Base-by-base conservation (phyloP, 495 filamentous ascomycete species). In the Lasiosphaeria ovina region DNA sequence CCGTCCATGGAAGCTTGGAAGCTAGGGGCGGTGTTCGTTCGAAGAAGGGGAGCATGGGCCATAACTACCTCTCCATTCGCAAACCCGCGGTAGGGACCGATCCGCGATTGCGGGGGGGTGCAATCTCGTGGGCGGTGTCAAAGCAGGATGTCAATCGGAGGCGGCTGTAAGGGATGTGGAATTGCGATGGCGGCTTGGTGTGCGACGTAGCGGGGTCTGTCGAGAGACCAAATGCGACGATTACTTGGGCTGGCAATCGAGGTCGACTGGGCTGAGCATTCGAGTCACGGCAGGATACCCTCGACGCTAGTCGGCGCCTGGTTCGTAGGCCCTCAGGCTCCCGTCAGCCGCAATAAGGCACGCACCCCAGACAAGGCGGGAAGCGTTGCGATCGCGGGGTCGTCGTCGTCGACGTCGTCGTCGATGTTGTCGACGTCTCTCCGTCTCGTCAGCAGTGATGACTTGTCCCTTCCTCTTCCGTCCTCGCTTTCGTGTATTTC, bases 11-110 rank as follows among this genome's bases (percentile, higher is more conserved):
- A 69, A 58, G 74, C 67, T 60, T 71, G 65, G 67, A 76, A 77
- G 58, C 75, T 72, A 57, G 78, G 78, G 67, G 73, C 74, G 62
- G 81, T 81, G 67, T 81, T 79, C 66, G 78, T 82, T 73, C 79
- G 70, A 58, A 80, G 68, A 58, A 78, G 66, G 62, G 80, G 78
- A 72, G 76, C 74, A 72, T 79, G 72, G 65, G 78, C 79, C 79
- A 79, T 80, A 59, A 61, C 72, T 70, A 68, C 55, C 61, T 67
- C 70, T 73, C 72, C 74, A 70, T 76, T 72, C 77, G 66, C 66
- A 61, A 54, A 57, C 42, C 54, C 62, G 40, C 40, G 60, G 68
- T 61, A 55, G 62, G 47, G 57, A 60, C 35, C 58, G 36, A 52
- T 60, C 51, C 57, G 61, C 54, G 59, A 55, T 35, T 51, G 60